Evolutionary conservation across 352 stramenopile genomes (phyloP).

Genomic region (Globisporangium echinulatum): DNA sequence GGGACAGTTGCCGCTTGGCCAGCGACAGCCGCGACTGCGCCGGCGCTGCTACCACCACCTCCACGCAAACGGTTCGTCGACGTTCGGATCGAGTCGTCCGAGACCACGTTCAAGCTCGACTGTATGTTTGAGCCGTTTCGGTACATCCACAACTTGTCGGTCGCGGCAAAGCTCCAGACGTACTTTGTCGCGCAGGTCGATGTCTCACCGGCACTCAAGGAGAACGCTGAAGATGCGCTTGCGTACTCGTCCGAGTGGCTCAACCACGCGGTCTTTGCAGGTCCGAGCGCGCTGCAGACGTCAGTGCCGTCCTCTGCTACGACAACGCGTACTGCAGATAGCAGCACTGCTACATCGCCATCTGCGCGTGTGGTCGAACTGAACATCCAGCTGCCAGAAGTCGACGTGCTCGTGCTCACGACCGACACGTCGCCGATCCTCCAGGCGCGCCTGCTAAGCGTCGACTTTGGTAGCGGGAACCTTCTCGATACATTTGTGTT

Average conservation of each 20-base stretch:
- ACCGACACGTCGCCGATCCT: conserved; percentile 60
- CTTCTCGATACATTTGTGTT: conserved; percentile 50
- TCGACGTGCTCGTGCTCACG: conserved; percentile 59
- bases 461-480: conserved; percentile 47
- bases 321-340: background rate
- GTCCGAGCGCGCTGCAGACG: conserved; percentile 1
- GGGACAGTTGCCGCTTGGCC: too few species aligned
- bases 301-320: background rate
- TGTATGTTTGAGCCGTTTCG: conserved; percentile 57
- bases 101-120: conserved; percentile 46
- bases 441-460: conserved; percentile 42
- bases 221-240: conserved; percentile 49
- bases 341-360: background rate
- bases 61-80: conserved; percentile 31
- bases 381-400: conserved; percentile 45
- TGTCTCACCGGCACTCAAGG: conserved; percentile 32
- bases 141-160: conserved; percentile 68
- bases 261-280: conserved; percentile 44
- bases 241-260: conserved; percentile 43
- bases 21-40: too few species aligned
- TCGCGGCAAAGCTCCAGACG: conserved; percentile 50
- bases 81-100: conserved; percentile 48
- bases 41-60: background rate
- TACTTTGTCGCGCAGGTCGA: conserved; percentile 60
- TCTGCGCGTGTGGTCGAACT: conserved; percentile 32